Base-by-base conservation (phyloP, 2,329 filamentous ascomycete genomes). In the Aspergillus fischeri region DNA sequence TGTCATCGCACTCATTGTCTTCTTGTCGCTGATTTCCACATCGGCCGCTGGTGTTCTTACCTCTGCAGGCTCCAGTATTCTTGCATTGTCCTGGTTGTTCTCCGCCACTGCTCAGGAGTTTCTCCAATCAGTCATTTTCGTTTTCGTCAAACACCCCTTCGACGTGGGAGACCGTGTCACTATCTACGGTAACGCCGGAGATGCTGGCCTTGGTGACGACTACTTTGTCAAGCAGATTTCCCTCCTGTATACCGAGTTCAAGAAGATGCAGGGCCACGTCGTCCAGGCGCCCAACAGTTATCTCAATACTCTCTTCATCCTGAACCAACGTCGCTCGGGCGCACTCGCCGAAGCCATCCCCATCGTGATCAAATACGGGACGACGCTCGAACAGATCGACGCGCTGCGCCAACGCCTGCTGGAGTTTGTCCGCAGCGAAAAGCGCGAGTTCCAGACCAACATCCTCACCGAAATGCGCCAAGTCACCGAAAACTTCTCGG, bases 171-270 rank as follows among this genome's bases (percentile, higher is more conserved):
- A 97, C 72, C 87, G 93, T 66, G 91, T 97, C 6, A 91, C 89
- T 1, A 85, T 97, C 21, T 97, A 97, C 68, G 92, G 92, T 54
- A 95, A 92, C 66, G 91, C 91, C 0, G 93, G 93, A 59, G 82
- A 86, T n/a, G 72, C 82, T 17, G 82, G 91, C 69, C 84, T 83
- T 38, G 92, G 92, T 49, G 93, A 97, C 66, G 93, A 97, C 67
- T 97, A 96, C 75, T 97, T 96, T 63, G 92, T 97, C 54, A 96
- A 95, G 54, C 91, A 96, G 69, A 95, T 97, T 55, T 89, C 91
- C 1, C 81, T 97, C 1, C 82, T 97, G 17, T 97, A 94, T 72
- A 97, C 93, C 14, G 93, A 97, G 69, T 97, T 97, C 80, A 97
- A 97, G 81, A 97, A 97, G 80, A 93, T 97, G 90, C 89, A 97